Conservation (phyloP, 2,329 filamentous ascomycete species). For the Clonostachys solani region DNA sequence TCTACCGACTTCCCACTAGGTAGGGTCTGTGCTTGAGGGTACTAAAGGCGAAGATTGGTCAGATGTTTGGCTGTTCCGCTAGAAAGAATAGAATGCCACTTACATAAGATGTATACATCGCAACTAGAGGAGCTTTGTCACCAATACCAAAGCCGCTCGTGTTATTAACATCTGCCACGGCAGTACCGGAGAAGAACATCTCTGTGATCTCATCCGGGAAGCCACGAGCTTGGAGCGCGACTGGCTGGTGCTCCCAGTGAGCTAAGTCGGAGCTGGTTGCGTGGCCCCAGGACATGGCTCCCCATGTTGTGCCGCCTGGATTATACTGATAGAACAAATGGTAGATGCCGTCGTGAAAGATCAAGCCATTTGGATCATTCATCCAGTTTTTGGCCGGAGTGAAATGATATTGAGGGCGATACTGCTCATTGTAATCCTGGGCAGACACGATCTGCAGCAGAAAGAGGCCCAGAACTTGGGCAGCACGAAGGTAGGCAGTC, state of each 20-base stretch:
- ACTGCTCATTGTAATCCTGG: constrained; percentile 3
- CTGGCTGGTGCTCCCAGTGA: constrained; percentile 3
- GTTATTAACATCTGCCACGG: constrained; percentile 2
- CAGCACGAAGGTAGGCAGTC: neutral
- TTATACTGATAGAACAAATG: constrained; percentile 5
- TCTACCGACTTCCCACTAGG: neutral
- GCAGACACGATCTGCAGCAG: neutral
- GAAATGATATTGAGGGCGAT: constrained; percentile 5
- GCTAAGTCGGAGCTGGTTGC: constrained; percentile 1
- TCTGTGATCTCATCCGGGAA: constrained; percentile 1
- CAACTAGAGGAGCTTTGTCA: neutral
- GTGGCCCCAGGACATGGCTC: constrained; percentile 4
- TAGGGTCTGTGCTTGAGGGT: constrained; percentile 1
- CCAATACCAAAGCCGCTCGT: constrained; percentile 2
- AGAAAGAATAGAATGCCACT: neutral
- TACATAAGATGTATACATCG: constrained; percentile 2
- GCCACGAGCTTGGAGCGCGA: neutral
- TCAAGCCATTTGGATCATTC: constrained; percentile 5
- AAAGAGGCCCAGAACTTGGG: neutral
- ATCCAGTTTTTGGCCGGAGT: constrained; percentile 1
- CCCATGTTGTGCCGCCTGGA: constrained; percentile 1
- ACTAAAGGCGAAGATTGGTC: neutral
- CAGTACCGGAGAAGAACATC: constrained; percentile 3
- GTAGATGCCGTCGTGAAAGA: constrained; percentile 2
- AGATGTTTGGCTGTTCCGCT: neutral